Evolutionary conservation across 2,329 filamentous ascomycete genomes (phyloP).

Genomic region (Neofusicoccum kwambonambiense): DNA sequence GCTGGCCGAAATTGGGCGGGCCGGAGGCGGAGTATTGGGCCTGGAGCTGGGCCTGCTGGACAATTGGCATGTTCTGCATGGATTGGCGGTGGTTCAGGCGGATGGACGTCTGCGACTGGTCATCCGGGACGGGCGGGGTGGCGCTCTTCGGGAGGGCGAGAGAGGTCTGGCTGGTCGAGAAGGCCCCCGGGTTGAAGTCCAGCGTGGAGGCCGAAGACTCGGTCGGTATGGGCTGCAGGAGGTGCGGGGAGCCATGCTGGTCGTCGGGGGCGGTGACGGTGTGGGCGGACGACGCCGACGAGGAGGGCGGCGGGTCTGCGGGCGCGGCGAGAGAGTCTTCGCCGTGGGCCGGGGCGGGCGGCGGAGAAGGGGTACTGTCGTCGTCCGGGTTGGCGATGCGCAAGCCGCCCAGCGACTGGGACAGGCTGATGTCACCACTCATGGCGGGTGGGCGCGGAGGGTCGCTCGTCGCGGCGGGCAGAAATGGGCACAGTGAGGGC

Average conservation of each 20-base stretch:
- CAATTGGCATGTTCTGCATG: slow-evolving; percentile 41
- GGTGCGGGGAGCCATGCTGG: slow-evolving; percentile 28
- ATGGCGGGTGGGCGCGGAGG: slow-evolving; percentile 49
- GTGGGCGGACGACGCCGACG: slow-evolving; percentile 34
- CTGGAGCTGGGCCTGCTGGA: slow-evolving; percentile 43
- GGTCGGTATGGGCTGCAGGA: slow-evolving; percentile 34
- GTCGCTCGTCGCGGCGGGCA: neutral
- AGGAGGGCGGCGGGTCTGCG: slow-evolving; percentile 26
- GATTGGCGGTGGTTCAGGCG: slow-evolving; percentile 43
- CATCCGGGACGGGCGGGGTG: slow-evolving; percentile 27
- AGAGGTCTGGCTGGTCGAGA: slow-evolving; percentile 27
- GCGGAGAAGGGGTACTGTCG: slow-evolving; percentile 44
- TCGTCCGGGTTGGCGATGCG: slow-evolving; percentile 97
- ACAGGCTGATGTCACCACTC: slow-evolving; percentile 90
- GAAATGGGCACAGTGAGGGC: neutral
- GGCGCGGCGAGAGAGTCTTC: slow-evolving; percentile 15
- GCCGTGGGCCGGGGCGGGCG: slow-evolving; percentile 21
- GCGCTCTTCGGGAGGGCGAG: slow-evolving; percentile 26
- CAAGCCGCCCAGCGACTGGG: slow-evolving; percentile 86
- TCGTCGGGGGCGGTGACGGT: slow-evolving; percentile 39
- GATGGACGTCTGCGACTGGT: slow-evolving; percentile 26
- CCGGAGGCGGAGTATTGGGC: slow-evolving; percentile 28
- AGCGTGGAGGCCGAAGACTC: slow-evolving; percentile 29
- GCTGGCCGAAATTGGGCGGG: slow-evolving; percentile 23
- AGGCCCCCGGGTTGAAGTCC: slow-evolving; percentile 42